Evolutionary conservation across 2,329 filamentous ascomycete species (phyloP).

Genomic region (Geoglossum cookeanum): DNA sequence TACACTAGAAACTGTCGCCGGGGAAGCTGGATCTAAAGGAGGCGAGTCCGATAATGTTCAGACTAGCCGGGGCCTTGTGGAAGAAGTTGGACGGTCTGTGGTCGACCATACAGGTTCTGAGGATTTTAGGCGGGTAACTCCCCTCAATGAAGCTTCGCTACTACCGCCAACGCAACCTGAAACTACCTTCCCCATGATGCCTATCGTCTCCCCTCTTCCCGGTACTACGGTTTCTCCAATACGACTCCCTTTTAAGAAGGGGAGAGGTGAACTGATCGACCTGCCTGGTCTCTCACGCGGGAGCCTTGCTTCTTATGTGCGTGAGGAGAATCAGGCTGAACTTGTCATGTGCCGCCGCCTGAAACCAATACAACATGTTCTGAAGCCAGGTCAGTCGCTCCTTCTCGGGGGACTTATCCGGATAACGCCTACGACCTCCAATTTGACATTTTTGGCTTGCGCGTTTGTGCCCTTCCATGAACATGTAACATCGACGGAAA

Average conservation of each 20-base stretch:
- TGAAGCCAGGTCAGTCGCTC: constrained; percentile 63
- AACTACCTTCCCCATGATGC: constrained; percentile 63
- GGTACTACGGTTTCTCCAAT: constrained; percentile 94
- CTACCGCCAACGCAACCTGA: constrained; percentile 61
- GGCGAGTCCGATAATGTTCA: neutral
- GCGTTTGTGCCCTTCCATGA: constrained; percentile 63
- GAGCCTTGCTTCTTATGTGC: constrained; percentile 51
- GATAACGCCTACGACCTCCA: constrained; percentile 54
- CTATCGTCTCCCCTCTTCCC: constrained; percentile 66
- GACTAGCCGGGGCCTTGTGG: neutral
- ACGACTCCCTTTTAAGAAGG: constrained; percentile 70
- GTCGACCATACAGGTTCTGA: neutral
- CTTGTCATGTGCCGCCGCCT: constrained; percentile 66
- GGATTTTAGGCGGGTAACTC: neutral
- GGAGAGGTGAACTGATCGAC: constrained; percentile 81
- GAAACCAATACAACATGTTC: constrained; percentile 48
- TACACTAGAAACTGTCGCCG: neutral
- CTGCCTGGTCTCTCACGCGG: constrained; percentile 68
- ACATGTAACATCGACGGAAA: constrained; percentile 63
- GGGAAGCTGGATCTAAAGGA: neutral
- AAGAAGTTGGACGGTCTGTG: neutral
- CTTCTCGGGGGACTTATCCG: constrained; percentile 66
- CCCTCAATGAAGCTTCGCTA: constrained; percentile 26
- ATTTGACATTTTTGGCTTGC: constrained; percentile 56
- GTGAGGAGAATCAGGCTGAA: constrained; percentile 41